Conservation (phyloP, 176 grass and related monocot species). For the Phragmites australis region DNA sequence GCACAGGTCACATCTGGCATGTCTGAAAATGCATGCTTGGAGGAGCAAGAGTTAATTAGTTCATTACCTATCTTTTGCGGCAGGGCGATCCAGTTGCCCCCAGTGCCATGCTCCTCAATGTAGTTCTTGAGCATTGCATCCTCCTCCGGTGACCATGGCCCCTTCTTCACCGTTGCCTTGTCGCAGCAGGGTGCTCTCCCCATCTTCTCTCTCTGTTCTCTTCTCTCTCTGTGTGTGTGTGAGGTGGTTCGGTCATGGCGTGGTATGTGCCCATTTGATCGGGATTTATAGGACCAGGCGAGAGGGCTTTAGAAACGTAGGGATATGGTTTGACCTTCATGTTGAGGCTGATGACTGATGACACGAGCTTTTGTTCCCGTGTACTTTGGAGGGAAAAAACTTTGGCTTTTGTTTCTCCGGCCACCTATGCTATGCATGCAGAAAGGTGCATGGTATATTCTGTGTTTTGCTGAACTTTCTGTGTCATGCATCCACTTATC, state of each 20-base stretch:
- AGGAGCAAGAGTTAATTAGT: not conserved
- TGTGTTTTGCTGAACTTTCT: slow-evolving; percentile 34
- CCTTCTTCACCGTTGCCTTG: slow-evolving; percentile 88
- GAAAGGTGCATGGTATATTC: not conserved
- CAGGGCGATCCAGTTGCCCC: slow-evolving; percentile 88
- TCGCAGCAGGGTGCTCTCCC: slow-evolving; percentile 91
- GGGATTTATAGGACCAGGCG: slow-evolving; percentile 54
- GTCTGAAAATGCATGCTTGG: not conserved
- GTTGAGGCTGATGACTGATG: slow-evolving; percentile 49
- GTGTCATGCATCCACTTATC: not conserved
- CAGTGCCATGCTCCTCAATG: slow-evolving; percentile 81
- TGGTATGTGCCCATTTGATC: slow-evolving; percentile 14
- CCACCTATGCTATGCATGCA: slow-evolving; percentile 14
- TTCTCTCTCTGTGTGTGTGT: slow-evolving; percentile 5
- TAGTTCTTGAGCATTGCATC: slow-evolving; percentile 85
- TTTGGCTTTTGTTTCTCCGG: slow-evolving; percentile 44
- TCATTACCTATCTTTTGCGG: slow-evolving; percentile 79
- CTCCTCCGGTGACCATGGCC: slow-evolving; percentile 89
- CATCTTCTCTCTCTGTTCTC: slow-evolving; percentile 45
- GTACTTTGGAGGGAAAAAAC: slow-evolving; percentile 27
- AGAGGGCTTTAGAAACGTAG: slow-evolving; percentile 22
- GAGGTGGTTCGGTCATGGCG: slow-evolving; percentile 48
- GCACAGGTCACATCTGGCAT: not conserved
- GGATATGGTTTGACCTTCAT: slow-evolving; percentile 64
- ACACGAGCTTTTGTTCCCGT: slow-evolving; percentile 39